phyloP scores from a whole-genome alignment of 371 early-diverging fungal species.

The Syncephalastrum racemosum region DNA sequence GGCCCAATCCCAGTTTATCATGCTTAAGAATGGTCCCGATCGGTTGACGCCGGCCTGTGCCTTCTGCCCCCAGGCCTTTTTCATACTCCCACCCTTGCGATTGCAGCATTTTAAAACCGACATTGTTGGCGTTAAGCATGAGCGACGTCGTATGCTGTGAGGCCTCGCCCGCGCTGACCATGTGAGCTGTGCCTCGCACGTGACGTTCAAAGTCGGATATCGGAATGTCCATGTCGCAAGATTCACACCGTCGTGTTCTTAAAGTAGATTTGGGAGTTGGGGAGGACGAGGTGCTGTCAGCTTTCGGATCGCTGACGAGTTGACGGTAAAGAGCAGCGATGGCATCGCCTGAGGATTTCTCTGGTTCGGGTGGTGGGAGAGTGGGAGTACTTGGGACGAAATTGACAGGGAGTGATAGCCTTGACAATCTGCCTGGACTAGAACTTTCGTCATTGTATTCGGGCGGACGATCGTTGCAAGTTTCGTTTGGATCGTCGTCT shows the following conservation, averaged over 20 bases:
- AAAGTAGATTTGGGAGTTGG: too few relatives aligned
- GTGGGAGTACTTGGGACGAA: too few relatives aligned
- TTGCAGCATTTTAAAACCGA: conserved; percentile 49
- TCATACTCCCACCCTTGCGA: conserved; percentile 59
- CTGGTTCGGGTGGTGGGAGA: too few relatives aligned
- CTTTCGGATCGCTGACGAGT: too few relatives aligned
- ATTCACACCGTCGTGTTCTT: conserved; percentile 14
- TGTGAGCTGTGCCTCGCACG: conserved; percentile 33
- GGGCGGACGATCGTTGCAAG: too few relatives aligned
- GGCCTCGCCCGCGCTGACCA: conserved; percentile 16
- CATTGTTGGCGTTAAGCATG: conserved; percentile 26
- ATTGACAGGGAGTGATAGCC: too few relatives aligned
- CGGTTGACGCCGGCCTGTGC: conserved; percentile 50
- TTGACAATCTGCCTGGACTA: too few relatives aligned
- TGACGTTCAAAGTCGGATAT: conserved; percentile 19
- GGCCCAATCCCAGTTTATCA: conserved; percentile 49
- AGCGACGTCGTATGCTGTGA: conserved; percentile 20
- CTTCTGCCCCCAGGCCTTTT: conserved; percentile 47
- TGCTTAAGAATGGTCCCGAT: conserved; percentile 50
- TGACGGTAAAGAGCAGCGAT: too few relatives aligned
- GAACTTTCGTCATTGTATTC: too few relatives aligned
- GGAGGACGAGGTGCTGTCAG: too few relatives aligned
- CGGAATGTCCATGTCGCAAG: conserved; percentile 24
- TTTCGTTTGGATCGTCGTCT: too few relatives aligned
- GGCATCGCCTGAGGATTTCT: too few relatives aligned